Evolutionary conservation across 371 early-diverging fungal species (phyloP), one percentile per base, ranked within the genome.

Genomic region (Batkoa obscura): DNA sequence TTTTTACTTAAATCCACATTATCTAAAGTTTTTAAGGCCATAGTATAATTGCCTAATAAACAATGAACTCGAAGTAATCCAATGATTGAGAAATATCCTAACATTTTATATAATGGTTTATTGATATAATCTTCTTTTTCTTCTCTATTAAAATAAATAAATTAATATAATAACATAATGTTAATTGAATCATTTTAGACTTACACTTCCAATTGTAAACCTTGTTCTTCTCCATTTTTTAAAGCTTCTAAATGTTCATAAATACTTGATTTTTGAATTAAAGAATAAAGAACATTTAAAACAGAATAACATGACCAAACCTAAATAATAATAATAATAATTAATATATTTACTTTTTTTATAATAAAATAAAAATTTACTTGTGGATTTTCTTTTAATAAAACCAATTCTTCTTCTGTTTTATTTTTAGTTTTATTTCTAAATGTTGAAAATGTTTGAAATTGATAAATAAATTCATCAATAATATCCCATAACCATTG

Each of bases 401-500:
- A 67, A 46, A 76, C 76, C n/a, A 84, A 68, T 64, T 92, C 93
- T 59, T 81, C 81, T 30, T 86, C 82, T 32, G 74, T 67, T 70
- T 86, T 87, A 73, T 72, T 83, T 72, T 79, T 77, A 59, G 79
- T 68, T 58, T 88, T 85, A 70, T 79, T 86, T 58, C 93, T 84
- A 74, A 81, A 92, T 64, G 83, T 81, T 72, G 90, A 86, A 78
- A 90, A 94, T 46, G 91, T 80, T 74, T 94, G 93, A 84, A 90
- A 94, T 74, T 94, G 95, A 68, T 90, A 94, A 61, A 94, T 91
- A 70, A 94, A 93, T 72, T 94, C 95, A 64, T 94, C 95, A 63
- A 94, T 90, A 63, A 94, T 93, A 71, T 94, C 95, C 94, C 94
- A 94, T 50, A 94, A 75, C 95, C 95, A 94, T 73, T 90, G 90